Evolutionary conservation across 2,329 filamentous ascomycete genomes (phyloP), one percentile per base, ranked within the genome.

Genomic region (Beauveria caledonica): DNA sequence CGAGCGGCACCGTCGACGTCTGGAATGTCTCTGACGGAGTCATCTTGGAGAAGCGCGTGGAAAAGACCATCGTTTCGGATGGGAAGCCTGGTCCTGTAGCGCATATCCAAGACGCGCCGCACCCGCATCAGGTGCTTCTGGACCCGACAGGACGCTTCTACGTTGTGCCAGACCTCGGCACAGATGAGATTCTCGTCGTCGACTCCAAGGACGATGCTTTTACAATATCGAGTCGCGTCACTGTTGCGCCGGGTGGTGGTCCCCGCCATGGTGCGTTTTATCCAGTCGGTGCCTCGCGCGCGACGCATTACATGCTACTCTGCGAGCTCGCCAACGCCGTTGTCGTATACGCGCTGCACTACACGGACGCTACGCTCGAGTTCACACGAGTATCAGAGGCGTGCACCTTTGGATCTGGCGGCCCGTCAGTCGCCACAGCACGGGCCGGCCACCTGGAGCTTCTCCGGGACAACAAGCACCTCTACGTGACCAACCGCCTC

Each of bases 401-500:
- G 61, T 76, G 72, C 64, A 77, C 74, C 46, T 80, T 77, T 58
- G 74, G 74, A 60, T 61, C 66, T 9, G 67, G 63, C 19, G 66
- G 66, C 60, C 68, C 69, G 3, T 72, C 76, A 61, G 58, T 70
- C 42, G 69, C 65, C 29, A 66, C 67, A 1, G 77, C 78, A 7
- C 73, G 76, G 0, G 79, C 76, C 1, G 79, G 78, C 49, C 79
- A 77, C 67, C 67, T 82, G 44, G 68, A 73, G 61, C 66, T 81
- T 39, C 69, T 74, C 9, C 66, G 67, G 27, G 75, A 78, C 69
- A 72, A 71, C 67, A 68, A 68, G 64, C 71, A 80, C 68, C 65
- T 82, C 19, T 82, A 82, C 68, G 73, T 81, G 57, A 78, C 78
- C 42, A 82, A 82, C 73, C 78, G 80, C 4, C 64, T 80, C 27